Evolutionary conservation across 2,329 filamentous ascomycete species (phyloP).

Genomic region (Shiraia bambusicola): DNA sequence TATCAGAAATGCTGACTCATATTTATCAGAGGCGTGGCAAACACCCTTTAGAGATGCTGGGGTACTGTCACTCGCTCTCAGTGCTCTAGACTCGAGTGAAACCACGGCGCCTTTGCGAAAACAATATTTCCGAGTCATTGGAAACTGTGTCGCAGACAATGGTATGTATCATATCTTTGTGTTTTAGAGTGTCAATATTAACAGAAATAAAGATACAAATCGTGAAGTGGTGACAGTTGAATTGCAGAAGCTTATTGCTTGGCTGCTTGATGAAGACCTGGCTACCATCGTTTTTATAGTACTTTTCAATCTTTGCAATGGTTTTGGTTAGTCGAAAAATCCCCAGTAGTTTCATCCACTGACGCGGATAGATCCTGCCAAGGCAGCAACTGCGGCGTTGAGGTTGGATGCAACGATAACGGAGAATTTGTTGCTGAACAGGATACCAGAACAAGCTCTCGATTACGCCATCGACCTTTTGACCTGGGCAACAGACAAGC

Average conservation of each 20-base stretch:
- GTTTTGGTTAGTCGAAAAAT: slow-evolving; percentile 34
- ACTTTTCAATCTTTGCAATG: slow-evolving; percentile 49
- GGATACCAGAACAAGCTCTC: slow-evolving; percentile 33
- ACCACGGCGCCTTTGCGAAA: slow-evolving; percentile 25
- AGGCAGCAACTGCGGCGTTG: slow-evolving; percentile 35
- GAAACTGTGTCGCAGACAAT: slow-evolving; percentile 43
- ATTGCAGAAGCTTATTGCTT: slow-evolving; percentile 30
- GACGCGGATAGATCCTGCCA: slow-evolving; percentile 35
- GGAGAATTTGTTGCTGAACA: slow-evolving; percentile 23
- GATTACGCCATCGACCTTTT: slow-evolving; percentile 41
- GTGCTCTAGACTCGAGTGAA: slow-evolving; percentile 23
- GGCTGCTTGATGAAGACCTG: slow-evolving; percentile 27
- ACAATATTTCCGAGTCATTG: slow-evolving; percentile 42
- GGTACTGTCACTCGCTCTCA: slow-evolving; percentile 31
- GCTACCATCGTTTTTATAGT: slow-evolving; percentile 41
- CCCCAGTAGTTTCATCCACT: slow-evolving; percentile 7
- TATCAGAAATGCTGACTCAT: slow-evolving; percentile 23
- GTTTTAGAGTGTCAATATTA: slow-evolving; percentile 6
- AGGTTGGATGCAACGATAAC: slow-evolving; percentile 37
- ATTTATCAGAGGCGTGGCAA: slow-evolving; percentile 32
- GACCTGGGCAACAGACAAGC: slow-evolving; percentile 39
- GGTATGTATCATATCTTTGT: slow-evolving; percentile 16
- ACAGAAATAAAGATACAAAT: slow-evolving; percentile 33
- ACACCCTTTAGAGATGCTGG: slow-evolving; percentile 27
- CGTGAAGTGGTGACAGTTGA: slow-evolving; percentile 29